Evolutionary conservation across 345 rosid genomes (phyloP).

Genomic region (Melaleuca quinquenervia): DNA sequence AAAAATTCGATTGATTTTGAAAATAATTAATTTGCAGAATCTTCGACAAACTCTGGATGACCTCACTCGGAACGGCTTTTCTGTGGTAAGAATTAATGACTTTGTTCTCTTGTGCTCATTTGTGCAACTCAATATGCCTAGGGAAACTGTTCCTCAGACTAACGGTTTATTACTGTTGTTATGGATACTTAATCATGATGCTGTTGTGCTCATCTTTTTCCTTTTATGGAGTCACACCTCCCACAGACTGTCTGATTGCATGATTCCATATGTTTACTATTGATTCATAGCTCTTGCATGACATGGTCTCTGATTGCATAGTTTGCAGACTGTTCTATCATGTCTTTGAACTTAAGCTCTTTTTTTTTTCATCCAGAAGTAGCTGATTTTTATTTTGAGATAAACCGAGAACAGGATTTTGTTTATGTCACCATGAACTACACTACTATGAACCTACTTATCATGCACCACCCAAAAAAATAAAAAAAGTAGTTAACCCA

Average conservation of each 20-base stretch:
- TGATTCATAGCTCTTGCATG: not conserved
- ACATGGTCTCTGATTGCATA: not conserved
- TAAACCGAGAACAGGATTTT: not conserved
- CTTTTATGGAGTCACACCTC: not conserved
- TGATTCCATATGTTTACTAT: not conserved
- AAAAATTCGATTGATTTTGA: not conserved
- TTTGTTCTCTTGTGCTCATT: not conserved
- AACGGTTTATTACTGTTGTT: not conserved
- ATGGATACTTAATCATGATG: not conserved
- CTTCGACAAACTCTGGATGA: conserved; percentile 98
- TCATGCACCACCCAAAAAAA: not conserved
- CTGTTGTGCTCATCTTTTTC: not conserved
- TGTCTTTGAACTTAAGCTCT: not conserved
- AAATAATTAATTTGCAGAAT: conserved; percentile 42
- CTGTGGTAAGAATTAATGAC: conserved; percentile 57
- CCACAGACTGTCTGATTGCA: not conserved
- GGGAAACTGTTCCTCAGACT: not conserved
- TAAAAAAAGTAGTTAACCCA: not conserved
- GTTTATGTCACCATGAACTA: not conserved
- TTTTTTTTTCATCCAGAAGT: not conserved
- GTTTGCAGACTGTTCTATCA: not conserved
- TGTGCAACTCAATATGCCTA: not conserved
- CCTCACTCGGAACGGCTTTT: conserved; percentile 69
- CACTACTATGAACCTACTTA: not conserved
- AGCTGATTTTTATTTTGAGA: not conserved